Conservation (phyloP, 2,329 filamentous ascomycete species). For the Nothophaeocryptopus gaeumannii region DNA sequence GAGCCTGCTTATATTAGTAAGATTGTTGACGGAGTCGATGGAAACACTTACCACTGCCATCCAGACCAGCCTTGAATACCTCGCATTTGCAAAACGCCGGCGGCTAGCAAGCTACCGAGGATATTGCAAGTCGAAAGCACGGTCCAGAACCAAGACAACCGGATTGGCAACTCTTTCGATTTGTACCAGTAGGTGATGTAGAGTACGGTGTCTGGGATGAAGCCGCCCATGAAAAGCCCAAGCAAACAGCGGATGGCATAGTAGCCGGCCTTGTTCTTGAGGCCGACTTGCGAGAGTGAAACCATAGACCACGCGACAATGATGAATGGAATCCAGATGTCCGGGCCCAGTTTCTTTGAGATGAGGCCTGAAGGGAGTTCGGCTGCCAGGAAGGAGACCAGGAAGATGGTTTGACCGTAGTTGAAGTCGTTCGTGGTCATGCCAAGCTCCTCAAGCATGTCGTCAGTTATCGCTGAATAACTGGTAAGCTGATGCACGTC, state of each 20-base stretch:
- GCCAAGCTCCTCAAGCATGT: slow-evolving; percentile 27
- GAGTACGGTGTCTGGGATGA: slow-evolving; percentile 51
- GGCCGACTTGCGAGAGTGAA: slow-evolving; percentile 30
- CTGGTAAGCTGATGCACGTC: slow-evolving; percentile 48
- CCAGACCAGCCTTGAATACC: slow-evolving; percentile 29
- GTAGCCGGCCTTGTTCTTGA: slow-evolving; percentile 35
- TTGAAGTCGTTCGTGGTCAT: slow-evolving; percentile 35
- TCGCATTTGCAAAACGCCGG: slow-evolving; percentile 48
- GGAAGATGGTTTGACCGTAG: slow-evolving; percentile 29
- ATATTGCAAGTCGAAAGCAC: slow-evolving; percentile 31
- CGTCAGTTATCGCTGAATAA: slow-evolving; percentile 23
- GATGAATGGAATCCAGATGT: slow-evolving; percentile 46
- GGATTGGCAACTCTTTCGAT: slow-evolving; percentile 41
- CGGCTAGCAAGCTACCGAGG: slow-evolving; percentile 48
- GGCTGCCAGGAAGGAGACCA: slow-evolving; percentile 33
- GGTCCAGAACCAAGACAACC: slow-evolving; percentile 45
- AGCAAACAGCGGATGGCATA: slow-evolving; percentile 39
- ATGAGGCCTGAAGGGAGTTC: slow-evolving; percentile 48
- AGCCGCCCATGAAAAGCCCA: slow-evolving; percentile 39
- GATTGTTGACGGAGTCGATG: no score
- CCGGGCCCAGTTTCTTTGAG: slow-evolving; percentile 47
- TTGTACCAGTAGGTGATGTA: slow-evolving; percentile 29
- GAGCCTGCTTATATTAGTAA: slow-evolving; percentile 7
- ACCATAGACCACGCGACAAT: slow-evolving; percentile 44
- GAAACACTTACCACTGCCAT: slow-evolving; percentile 15